Evolutionary conservation across 768 basidiomycete genomes (phyloP).

Genomic region (Sistotremastrum niveocremeum): DNA sequence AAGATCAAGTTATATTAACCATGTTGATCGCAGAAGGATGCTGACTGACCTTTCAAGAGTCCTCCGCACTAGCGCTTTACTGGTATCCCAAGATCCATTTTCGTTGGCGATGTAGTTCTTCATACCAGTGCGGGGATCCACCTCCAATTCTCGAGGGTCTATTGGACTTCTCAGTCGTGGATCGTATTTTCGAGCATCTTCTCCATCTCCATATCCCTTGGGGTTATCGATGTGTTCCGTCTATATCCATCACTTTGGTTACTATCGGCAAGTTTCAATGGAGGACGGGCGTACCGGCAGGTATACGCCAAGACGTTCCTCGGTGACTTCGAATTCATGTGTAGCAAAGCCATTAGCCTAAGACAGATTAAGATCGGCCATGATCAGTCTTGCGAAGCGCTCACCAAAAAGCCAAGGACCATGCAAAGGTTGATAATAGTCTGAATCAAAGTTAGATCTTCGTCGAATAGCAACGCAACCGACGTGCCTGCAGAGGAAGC

Average conservation of each 20-base stretch:
- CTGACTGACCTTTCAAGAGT: slow-evolving; percentile 32
- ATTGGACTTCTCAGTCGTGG: slow-evolving; percentile 70
- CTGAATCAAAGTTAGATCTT: slow-evolving; percentile 19
- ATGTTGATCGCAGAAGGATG: too few species aligned
- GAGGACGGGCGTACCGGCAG: slow-evolving; percentile 41
- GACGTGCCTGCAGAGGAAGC: slow-evolving; percentile 46
- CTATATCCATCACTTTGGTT: slow-evolving; percentile 16
- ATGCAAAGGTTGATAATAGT: slow-evolving; percentile 83
- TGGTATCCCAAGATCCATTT: slow-evolving; percentile 77
- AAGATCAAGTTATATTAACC: too few species aligned
- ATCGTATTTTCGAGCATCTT: slow-evolving; percentile 72
- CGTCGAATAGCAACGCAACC: background rate
- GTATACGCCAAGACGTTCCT: slow-evolving; percentile 71
- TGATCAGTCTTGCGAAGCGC: slow-evolving; percentile 4
- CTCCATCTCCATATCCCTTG: slow-evolving; percentile 74
- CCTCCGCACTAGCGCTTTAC: slow-evolving; percentile 61
- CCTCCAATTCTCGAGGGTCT: slow-evolving; percentile 69
- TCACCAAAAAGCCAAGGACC: slow-evolving; percentile 80
- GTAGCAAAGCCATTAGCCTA: slow-evolving; percentile 75
- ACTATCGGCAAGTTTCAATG: slow-evolving; percentile 1
- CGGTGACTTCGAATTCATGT: slow-evolving; percentile 74
- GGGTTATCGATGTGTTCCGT: slow-evolving; percentile 89
- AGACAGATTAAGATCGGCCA: background rate
- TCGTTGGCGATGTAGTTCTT: slow-evolving; percentile 93
- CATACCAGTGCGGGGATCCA: slow-evolving; percentile 82